Evolutionary conservation across 257 asterid species (phyloP), one percentile per base, ranked within the genome.

Genomic region (Scutellaria barbata): DNA sequence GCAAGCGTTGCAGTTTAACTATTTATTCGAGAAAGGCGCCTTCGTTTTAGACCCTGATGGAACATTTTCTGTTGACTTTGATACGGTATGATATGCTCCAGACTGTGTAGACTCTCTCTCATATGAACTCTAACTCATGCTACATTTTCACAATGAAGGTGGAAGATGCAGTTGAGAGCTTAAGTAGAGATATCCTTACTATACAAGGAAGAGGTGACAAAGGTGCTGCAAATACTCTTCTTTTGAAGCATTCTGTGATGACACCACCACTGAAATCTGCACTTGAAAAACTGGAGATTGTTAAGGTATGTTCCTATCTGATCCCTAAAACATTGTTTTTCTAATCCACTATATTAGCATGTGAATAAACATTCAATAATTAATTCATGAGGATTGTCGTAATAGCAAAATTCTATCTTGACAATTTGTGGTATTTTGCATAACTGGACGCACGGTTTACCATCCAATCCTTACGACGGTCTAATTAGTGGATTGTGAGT

Each of bases 181-280:
- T 94, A 64, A 94, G 99, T 70, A 80, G 95, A 69, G 96, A 91
- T 83, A 88, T 94, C 53, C 95, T 94, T 41, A 86, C 96, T 5
- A 72, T 91, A 63, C 99, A 94, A 76, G 99, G 98, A 56, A 86
- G 77, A 82, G 99, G 99, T 0, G 96, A 94, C 84, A 89, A 91
- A 81, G 77, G 62, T 1, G 89, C 87, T 13, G 99, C 96, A 12
- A 66, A 77, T 60, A n/a, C 75, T 17, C 86, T 94, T 76, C 92
- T 91, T 47, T 75, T 63, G 45, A 89, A 86, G 74, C 75, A 94
- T 52, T 64, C 82, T 73, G 79, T 77, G 56, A 74, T 91, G 80
- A 83, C 93, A 52, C 85, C 14, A 60, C 87, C 96, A 12, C 80
- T 95, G 73, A 79, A 81, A 78, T 73, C 62, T 41, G 96, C 96